These are phyloP conservation scores for Trametes meyenii DNA, from an alignment of 768 basidiomycete genomes.

Conservation along the genomic window DNA sequence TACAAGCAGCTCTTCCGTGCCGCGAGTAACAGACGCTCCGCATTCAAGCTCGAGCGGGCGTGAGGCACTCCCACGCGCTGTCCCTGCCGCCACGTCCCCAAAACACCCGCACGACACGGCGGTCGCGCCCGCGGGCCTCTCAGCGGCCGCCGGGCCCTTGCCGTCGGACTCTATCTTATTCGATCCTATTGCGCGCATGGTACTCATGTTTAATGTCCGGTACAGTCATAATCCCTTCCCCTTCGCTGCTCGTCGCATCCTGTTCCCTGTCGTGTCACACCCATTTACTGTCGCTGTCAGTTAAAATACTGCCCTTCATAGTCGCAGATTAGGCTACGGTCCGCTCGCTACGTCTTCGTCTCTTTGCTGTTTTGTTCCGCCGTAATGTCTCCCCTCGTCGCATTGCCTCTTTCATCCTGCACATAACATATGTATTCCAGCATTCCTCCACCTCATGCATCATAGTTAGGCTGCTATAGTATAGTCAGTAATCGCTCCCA, in stretches of 20 bases:
- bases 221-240: conserved; percentile 20
- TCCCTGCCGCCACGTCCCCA: conserved; percentile 11
- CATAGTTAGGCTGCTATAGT: conserved; percentile 22
- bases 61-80: conserved; percentile 20
- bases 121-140: conserved; percentile 14
- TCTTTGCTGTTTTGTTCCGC: conserved; percentile 21
- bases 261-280: conserved; percentile 11
- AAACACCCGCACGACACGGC: conserved; percentile 20
- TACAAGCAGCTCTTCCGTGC: conserved; percentile 74
- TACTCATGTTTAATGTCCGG: conserved; percentile 24
- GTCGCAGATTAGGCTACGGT: conserved; percentile 26
- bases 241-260: conserved; percentile 20
- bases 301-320: conserved; percentile 24
- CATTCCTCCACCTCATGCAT: conserved; percentile 22
- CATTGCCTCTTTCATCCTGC: conserved; percentile 23
- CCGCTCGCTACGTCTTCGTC: conserved; percentile 24
- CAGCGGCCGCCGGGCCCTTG: conserved; percentile 14
- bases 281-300: conserved; percentile 20
- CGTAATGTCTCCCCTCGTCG: conserved; percentile 16
- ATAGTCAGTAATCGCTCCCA: conserved; percentile 23
- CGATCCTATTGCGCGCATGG: conserved; percentile 24
- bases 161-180: conserved; percentile 27
- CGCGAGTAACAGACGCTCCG: conserved; percentile 67
- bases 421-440: conserved; percentile 27
- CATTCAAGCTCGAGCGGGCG: conserved; percentile 72